Evolutionary conservation across 257 asterid species (phyloP), one percentile per base, ranked within the genome.

Genomic region (Vinca minor): DNA sequence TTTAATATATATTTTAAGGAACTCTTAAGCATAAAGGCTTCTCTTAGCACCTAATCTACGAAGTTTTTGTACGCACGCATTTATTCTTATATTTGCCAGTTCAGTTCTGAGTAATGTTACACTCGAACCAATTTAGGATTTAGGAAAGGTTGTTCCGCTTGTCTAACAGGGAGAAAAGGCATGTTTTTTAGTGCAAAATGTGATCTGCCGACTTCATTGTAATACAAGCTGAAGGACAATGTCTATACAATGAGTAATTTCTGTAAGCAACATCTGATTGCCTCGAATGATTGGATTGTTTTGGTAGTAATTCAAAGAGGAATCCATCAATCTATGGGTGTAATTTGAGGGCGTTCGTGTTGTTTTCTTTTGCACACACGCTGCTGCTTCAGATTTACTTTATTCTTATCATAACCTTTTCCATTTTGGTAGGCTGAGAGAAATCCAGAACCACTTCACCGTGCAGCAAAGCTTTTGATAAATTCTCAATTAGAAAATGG

Each of bases 401-500:
- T 20, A 14, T 54, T 55, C 41, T 14, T 31, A 17, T 23, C 17
- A 7, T 54, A 25, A 55, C 31, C 32, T 34, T n/a, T n/a, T n/a
- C n/a, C 8, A 17, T 23, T 64, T 45, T 63, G 76, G 77, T 87
- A 92, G 96, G 91, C 89, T 31, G 87, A 83, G 77, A 88, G 98
- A 74, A 87, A 91, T 75, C 84, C 93, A 26, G 69, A 71, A 39
- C 96, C 96, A 59, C 76, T 91, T 79, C 95, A 91, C 76, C 82
- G 81, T 46, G 98, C 95, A 73, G 94, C 96, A 46, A 85, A 88
- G 76, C 70, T 79, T 63, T 72, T 91, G 25, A 91, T 91, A 68
- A 91, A 91, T 74, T 84, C 96, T 71, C 98, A 91, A 69, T 69
- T 71, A 59, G 98, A 91, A 76, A 79, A 91, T 74, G 98, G 96